These are phyloP conservation scores for Lithohypha guttulata DNA, from an alignment of 2,329 filamentous ascomycete genomes.

Conservation along the genomic window DNA sequence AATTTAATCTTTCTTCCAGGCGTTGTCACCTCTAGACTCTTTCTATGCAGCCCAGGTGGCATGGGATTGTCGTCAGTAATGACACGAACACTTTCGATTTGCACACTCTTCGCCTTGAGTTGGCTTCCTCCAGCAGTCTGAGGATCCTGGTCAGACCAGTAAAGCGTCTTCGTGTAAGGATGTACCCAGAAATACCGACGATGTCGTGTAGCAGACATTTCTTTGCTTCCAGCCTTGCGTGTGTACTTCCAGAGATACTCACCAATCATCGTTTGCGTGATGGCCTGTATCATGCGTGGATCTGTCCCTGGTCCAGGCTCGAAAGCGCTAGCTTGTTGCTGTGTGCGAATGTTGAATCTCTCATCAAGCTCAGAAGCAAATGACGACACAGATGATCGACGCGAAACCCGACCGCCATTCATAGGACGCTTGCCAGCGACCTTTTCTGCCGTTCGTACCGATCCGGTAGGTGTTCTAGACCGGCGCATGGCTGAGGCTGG, in stretches of 20 bases:
- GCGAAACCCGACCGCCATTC: constrained; percentile 37
- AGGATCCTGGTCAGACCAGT: constrained; percentile 91
- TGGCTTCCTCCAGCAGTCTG: constrained; percentile 66
- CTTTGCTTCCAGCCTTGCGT: constrained; percentile 77
- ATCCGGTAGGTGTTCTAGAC: constrained; percentile 52
- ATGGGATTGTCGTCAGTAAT: constrained; percentile 91
- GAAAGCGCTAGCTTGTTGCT: constrained; percentile 48
- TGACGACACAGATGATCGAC: constrained; percentile 82
- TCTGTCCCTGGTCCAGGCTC: constrained; percentile 63
- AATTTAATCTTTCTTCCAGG: constrained; percentile 86
- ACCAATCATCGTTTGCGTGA: constrained; percentile 98
- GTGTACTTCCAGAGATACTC: constrained; percentile 99
- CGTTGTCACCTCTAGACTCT: constrained; percentile 82
- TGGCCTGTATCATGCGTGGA: constrained; percentile 96
- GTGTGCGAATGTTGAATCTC: constrained; percentile 65
- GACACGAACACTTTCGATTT: constrained; percentile 84
- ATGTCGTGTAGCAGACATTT: constrained; percentile 81
- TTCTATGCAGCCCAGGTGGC: constrained; percentile 86
- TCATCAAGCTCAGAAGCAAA: constrained; percentile 90
- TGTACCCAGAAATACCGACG: constrained; percentile 98
- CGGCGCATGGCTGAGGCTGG: constrained; percentile 65
- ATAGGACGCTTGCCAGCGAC: constrained; percentile 26
- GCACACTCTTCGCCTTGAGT: constrained; percentile 75
- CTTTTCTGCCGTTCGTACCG: constrained; percentile 35
- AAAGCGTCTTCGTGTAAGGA: constrained; percentile 88